These are phyloP conservation scores for Aspergillus neoniger DNA, from an alignment of 2,329 filamentous ascomycete species.

Conservation along the genomic window DNA sequence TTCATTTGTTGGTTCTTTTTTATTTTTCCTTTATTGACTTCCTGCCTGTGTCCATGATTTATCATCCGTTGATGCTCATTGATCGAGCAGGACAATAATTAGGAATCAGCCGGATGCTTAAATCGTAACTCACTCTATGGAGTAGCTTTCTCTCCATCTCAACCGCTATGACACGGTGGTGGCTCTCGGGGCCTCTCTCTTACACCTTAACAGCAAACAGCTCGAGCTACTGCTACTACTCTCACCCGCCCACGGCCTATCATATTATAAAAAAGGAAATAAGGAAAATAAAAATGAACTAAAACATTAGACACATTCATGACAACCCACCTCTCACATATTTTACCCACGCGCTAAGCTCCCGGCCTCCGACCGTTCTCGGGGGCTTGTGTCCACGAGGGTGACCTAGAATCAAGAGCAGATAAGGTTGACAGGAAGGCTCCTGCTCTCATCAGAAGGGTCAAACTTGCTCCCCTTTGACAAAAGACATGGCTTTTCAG, in stretches of 20 bases:
- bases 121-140: neutral
- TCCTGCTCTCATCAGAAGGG: constrained; percentile 7
- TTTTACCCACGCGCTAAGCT: constrained; percentile 14
- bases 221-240: too few species aligned
- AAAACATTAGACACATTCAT: neutral
- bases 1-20: too few species aligned
- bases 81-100: constrained; percentile 2
- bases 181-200: neutral
- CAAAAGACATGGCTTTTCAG: neutral
- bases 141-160: neutral
- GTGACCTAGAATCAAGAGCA: neutral
- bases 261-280: too few species aligned
- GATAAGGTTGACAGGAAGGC: constrained; percentile 15
- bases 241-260: too few species aligned
- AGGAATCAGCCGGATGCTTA: neutral
- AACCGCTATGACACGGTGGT: neutral
- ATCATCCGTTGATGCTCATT: neutral
- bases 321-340: neutral
- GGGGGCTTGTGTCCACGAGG: constrained; percentile 13
- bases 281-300: too few species aligned
- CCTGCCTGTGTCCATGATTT: neutral
- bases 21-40: too few species aligned
- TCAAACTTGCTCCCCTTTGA: neutral
- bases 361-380: constrained; percentile 16
- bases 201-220: too few species aligned